Percentiles rank a stretch among this genome's conserved stretches.
Conservation (phyloP, 257 asterid genomes). For the Echium plantagineum region DNA sequence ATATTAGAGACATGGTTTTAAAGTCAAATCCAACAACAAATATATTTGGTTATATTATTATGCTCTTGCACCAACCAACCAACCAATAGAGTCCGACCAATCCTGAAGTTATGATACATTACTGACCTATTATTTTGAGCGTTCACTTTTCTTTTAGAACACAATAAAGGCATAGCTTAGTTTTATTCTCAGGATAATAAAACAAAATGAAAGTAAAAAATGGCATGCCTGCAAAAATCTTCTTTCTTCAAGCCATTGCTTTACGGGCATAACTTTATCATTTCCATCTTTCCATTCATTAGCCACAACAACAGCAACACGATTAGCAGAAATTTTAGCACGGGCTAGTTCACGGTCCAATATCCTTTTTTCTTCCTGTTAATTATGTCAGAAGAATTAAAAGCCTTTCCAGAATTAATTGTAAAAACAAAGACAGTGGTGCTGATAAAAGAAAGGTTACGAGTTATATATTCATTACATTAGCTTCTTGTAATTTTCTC, state of each 20-base stretch:
- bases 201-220: neutral
- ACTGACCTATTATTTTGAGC: neutral
- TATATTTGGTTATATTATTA: neutral
- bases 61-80: neutral
- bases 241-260: constrained; percentile 98
- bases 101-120: neutral
- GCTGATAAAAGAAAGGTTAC: neutral
- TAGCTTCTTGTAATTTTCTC: constrained; percentile 70
- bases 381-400: constrained; percentile 11
- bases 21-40: neutral
- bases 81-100: neutral
- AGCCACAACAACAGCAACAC: constrained; percentile 91
- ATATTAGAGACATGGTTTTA: neutral
- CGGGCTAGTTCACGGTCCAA: constrained; percentile 92
- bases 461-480: constrained; percentile 25
- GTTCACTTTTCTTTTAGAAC: neutral
- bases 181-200: neutral
- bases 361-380: constrained; percentile 77
- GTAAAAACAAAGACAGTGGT: neutral
- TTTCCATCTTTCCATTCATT: constrained; percentile 94
- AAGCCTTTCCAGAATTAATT: neutral
- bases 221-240: constrained; percentile 61
- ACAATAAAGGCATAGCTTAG: neutral
- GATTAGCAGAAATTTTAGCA: constrained; percentile 87
- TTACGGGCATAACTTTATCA: constrained; percentile 98